Evolutionary conservation across 2,329 filamentous ascomycete species (phyloP), one percentile per base, ranked within the genome.

Genomic region (Pestalotiopsis sp.): DNA sequence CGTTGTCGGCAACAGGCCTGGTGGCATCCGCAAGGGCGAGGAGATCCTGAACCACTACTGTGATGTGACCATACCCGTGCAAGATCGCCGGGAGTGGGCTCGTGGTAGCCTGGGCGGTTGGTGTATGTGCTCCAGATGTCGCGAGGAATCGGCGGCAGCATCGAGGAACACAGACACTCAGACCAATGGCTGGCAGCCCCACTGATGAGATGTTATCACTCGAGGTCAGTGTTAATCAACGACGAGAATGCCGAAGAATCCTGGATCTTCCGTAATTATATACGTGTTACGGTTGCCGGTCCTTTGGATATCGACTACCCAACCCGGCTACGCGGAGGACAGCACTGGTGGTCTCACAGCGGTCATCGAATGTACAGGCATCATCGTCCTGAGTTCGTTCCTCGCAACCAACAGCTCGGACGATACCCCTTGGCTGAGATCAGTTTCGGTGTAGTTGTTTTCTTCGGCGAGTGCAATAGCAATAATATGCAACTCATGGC

Each of bases 31-130:
- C 74, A 88, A 89, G 65, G 95, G 92, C 4, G 90, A 97, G 70
- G 95, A 99, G 83, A 90, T 98, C 59, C 80, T 97, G 71, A 97
- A 94, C 78, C 95, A 98, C 81, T 99, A 99, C 79, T 98, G 95
- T 78, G 96, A 98, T 81, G 86, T 97, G 66, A 85, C 89, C 23
- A 78, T 98, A 69, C 86, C 89, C 0, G 94, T 98, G 2, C 88
- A 91, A 73, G 89, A 96, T 77, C 88, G 96, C 68, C 89, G 96
- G 70, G 95, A 97, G 75, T 98, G 95, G 94, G 93, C 95, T 4
- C 84, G 86, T 61, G 96, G 95, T 4, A 95, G 94, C 69, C 83
- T 99, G 66, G 96, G 96, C 0, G 96, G 96, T 0, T 90, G 89
- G 80, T 99, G 96, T 82, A 91, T 93, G 86, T 99, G 96, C 81